phyloP scores from a whole-genome alignment of 495 filamentous ascomycete genomes.

The Choiromyces venosus region DNA sequence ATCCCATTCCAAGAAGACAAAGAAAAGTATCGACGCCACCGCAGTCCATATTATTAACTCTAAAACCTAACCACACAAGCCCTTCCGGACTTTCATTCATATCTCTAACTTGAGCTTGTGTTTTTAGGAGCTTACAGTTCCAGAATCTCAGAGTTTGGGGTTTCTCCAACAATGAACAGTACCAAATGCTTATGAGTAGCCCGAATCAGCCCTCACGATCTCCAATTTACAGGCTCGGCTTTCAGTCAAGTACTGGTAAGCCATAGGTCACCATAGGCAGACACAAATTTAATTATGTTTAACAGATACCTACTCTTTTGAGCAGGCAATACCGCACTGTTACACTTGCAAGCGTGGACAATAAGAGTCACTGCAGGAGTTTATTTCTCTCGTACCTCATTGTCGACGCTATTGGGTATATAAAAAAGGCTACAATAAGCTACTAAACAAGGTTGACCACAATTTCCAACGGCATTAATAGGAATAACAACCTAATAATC shows the following conservation, averaged over 20 bases:
- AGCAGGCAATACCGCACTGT: background rate
- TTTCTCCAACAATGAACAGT: background rate
- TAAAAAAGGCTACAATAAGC: background rate
- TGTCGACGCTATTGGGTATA: background rate
- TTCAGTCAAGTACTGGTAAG: background rate
- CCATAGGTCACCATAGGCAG: background rate
- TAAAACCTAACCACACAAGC: too few species aligned
- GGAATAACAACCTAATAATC: constrained; percentile 51
- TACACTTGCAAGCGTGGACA: too few species aligned
- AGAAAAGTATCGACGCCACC: background rate
- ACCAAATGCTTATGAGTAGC: background rate
- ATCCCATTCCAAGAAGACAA: too few species aligned
- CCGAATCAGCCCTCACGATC: background rate
- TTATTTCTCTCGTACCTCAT: background rate
- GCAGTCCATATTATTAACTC: background rate
- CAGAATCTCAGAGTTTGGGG: background rate
- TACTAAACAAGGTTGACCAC: background rate
- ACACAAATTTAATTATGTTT: background rate
- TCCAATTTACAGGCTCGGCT: background rate
- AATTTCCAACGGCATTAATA: background rate
- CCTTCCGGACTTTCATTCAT: too few species aligned
- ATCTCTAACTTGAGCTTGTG: background rate
- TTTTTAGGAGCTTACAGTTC: background rate
- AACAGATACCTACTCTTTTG: background rate
- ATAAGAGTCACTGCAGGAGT: background rate